Conservation (phyloP, 129 eudicot species). For the Sambucus nigra region DNA sequence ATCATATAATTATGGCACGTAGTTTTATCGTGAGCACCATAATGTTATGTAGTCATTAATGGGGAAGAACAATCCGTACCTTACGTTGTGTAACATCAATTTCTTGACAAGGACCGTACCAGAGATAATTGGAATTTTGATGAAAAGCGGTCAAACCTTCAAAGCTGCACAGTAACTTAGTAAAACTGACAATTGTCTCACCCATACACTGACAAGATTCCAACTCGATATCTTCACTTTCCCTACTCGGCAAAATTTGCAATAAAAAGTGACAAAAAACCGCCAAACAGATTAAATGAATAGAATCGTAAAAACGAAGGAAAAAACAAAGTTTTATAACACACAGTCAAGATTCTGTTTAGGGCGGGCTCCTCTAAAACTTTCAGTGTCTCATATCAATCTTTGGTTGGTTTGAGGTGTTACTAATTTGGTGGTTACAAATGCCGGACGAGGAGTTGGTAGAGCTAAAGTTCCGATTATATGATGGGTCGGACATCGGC, state of each 20-base stretch:
- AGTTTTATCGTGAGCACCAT: no score
- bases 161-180: neutral
- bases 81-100: no score
- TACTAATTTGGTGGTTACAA: conserved; percentile 13
- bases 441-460: conserved; percentile 96
- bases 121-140: no score
- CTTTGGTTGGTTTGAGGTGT: conserved; percentile 6
- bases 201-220: neutral
- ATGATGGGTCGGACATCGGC: conserved; percentile 91
- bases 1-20: no score
- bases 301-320: neutral
- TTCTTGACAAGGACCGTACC: no score
- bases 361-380: conserved; percentile 45
- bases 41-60: no score
- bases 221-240: neutral
- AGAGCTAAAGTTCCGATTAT: conserved; percentile 75
- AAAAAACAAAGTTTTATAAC: neutral
- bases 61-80: no score
- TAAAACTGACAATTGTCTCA: neutral
- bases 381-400: conserved; percentile 10
- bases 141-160: conserved; percentile 3
- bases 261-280: neutral
- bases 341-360: conserved; percentile 41
- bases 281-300: neutral
- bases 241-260: neutral